Base-by-base conservation (phyloP, 345 rosid genomes). In the Crucihimalaya himalaica region DNA sequence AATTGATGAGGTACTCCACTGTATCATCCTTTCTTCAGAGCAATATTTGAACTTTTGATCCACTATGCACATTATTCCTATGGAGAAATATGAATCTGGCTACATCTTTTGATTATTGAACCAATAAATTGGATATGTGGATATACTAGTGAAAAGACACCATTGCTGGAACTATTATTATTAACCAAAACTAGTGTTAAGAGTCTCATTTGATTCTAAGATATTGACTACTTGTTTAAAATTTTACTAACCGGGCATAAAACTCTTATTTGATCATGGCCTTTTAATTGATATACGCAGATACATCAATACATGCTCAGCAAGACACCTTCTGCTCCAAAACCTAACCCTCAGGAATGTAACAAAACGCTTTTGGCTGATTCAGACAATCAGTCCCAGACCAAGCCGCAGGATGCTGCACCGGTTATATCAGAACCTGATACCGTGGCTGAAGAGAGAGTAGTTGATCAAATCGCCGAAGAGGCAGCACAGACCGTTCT, bases 281-380 rank as follows among this genome's bases (percentile, higher is more conserved):
- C 15, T 58, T 23, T 60, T 35, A 15, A 37, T 25, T 58, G 34
- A 46, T 21, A 19, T 48, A 29, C 23, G 19, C 93, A 95, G 99
- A 88, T 95, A 60, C 99, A 95, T 74, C 88, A 86, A 39, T 85
- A 86, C 73, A 84, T 95, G 94, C 80, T 89, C 29, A 84, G 91
- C 86, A 95, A 91, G 84, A 83, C 89, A 61, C 88, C 84, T 0
- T 80, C 89, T 46, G 83, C 84, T 77, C 89, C 92, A n/a, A 84
- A 87, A 76, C 81, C 71, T 19, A 70, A 55, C 50, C 50, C 78
- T 8, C 65, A 25, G 45, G 75, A 45, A 52, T 19, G 63, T 32
- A 31, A 23, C 60, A 16, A 45, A 54, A 13, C 20, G 2, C 56
- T 59, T 43, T 53, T 12, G 4, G 65, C 34, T 56, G 54, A 63